These are phyloP conservation scores for Acacia confusa DNA, from an alignment of 306 rosid species.

Conservation along the genomic window DNA sequence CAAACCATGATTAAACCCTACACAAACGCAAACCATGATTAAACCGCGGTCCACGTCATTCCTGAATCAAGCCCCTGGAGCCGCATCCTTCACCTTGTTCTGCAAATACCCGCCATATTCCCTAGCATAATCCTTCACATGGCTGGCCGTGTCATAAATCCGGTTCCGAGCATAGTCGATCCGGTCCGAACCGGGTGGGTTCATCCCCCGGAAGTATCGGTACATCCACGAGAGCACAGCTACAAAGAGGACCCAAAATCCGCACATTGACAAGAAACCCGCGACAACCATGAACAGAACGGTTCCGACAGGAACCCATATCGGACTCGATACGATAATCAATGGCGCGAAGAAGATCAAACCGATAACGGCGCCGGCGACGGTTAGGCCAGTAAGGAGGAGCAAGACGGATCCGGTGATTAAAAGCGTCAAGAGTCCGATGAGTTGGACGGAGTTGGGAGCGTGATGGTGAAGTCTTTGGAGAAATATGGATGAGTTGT, in stretches of 20 bases:
- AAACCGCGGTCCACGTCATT: not conserved
- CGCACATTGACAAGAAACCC: conserved; percentile 46
- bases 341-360: conserved; percentile 54
- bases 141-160: conserved; percentile 58
- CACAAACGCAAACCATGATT: no score
- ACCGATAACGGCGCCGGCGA: conserved; percentile 35
- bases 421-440: conserved; percentile 57
- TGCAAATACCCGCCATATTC: conserved; percentile 66
- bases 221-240: conserved; percentile 56
- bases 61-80: conserved; percentile 55
- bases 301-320: conserved; percentile 57
- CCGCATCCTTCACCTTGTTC: conserved; percentile 60
- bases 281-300: conserved; percentile 34
- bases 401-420: conserved; percentile 54
- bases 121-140: conserved; percentile 55
- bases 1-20: no score
- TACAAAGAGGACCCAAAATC: conserved; percentile 37
- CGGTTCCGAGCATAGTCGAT: conserved; percentile 50
- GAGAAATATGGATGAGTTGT: conserved; percentile 37
- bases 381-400: conserved; percentile 56
- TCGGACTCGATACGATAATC: conserved; percentile 53
- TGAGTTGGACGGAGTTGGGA: conserved; percentile 66
- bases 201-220: conserved; percentile 47
- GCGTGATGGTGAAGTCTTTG: conserved; percentile 45
- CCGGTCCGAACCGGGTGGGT: conserved; percentile 54